phyloP scores from a whole-genome alignment of 768 basidiomycete genomes.

The Leccinum subgranulosum region DNA sequence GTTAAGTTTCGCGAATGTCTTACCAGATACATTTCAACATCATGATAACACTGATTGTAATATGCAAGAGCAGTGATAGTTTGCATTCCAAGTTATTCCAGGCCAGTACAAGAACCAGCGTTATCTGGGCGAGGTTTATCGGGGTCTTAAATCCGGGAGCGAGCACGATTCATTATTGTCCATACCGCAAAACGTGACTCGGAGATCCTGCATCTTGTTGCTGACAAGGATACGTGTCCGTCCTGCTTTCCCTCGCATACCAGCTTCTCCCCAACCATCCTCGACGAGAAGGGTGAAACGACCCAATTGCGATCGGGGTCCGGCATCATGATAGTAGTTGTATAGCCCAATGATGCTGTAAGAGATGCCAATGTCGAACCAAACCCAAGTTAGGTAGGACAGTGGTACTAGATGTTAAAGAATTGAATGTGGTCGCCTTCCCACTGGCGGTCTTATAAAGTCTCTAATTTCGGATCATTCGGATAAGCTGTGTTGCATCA shows the following conservation, averaged over 20 bases:
- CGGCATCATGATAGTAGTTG: conserved; percentile 3
- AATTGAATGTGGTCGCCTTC: background rate
- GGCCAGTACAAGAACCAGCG: background rate
- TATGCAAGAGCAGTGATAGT: too few species aligned
- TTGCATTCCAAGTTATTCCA: background rate
- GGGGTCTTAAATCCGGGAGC: background rate
- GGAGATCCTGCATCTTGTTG: background rate
- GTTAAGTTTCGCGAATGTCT: background rate
- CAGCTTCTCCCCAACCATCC: conserved; percentile 72
- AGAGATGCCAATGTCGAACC: too few species aligned
- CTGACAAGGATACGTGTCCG: conserved; percentile 31
- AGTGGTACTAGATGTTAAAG: too few species aligned
- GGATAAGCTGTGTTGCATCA: too few species aligned
- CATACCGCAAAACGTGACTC: background rate
- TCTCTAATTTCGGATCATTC: too few species aligned
- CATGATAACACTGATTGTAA: too few species aligned
- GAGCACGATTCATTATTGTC: background rate
- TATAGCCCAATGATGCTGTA: too few species aligned
- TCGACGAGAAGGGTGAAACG: conserved; percentile 59
- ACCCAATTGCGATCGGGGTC: conserved; percentile 45
- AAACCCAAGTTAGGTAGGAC: too few species aligned
- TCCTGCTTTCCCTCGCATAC: conserved; percentile 34
- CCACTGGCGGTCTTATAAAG: too few species aligned
- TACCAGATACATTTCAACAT: background rate
- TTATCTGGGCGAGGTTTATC: background rate